Percentiles rank a stretch among this genome's conserved stretches.
phyloP scores from a whole-genome alignment of 129 eudicot genomes.

The Flaveria ramosissima region DNA sequence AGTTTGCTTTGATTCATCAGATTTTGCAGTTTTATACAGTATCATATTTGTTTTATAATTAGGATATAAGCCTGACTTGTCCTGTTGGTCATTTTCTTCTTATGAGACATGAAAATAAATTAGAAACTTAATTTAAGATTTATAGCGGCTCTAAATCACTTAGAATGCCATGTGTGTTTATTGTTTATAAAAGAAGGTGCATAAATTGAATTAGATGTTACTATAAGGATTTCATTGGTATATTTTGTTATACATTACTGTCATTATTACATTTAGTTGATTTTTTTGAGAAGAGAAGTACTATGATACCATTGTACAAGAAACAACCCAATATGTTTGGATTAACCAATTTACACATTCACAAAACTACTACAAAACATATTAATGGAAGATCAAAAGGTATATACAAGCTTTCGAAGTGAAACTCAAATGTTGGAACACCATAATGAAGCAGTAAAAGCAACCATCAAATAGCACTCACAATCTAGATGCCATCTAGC shows the following conservation, averaged over 20 bases:
- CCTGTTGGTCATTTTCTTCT: neutral
- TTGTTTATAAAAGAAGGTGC: neutral
- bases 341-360: neutral
- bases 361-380: neutral
- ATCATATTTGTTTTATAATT: slow-evolving; percentile 4
- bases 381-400: neutral
- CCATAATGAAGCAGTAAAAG: slow-evolving; percentile 15
- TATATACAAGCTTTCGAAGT: neutral
- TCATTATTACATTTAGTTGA: neutral
- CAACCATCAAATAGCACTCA: slow-evolving; percentile 4
- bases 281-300: neutral
- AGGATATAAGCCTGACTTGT: slow-evolving; percentile 3
- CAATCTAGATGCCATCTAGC: slow-evolving; percentile 4
- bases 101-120: neutral
- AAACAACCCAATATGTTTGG: slow-evolving; percentile 10
- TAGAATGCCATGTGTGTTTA: neutral
- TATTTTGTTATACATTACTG: neutral
- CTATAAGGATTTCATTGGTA: neutral
- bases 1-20: slow-evolving; percentile 1
- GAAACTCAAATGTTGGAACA: slow-evolving; percentile 9
- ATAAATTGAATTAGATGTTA: neutral
- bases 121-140: neutral
- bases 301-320: neutral
- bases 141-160: neutral
- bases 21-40: slow-evolving; percentile 6